phyloP scores from a whole-genome alignment of 2,329 filamentous ascomycete species.

The Pseudocercospora fijiensis region DNA sequence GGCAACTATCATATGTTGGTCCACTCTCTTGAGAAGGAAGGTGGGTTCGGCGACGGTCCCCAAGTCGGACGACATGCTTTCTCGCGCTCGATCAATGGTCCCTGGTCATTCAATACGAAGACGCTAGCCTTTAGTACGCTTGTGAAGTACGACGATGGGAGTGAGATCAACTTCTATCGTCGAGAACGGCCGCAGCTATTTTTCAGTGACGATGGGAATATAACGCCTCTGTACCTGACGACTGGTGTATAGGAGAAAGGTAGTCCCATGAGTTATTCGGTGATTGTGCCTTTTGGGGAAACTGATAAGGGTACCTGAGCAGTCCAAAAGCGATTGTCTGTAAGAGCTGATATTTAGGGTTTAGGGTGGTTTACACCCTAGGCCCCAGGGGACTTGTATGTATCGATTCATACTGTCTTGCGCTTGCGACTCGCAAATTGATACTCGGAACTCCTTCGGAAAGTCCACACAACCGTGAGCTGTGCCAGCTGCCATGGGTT shows the following conservation, averaged over 20 bases:
- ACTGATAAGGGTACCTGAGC: not conserved
- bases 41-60: constrained; percentile 7
- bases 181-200: constrained; percentile 10
- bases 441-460: no score
- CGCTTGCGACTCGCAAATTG: no score
- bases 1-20: constrained; percentile 9
- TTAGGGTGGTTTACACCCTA: no score
- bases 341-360: not conserved
- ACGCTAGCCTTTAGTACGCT: constrained; percentile 4
- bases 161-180: constrained; percentile 3
- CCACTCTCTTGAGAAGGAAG: constrained; percentile 5
- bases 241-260: constrained; percentile 7
- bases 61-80: constrained; percentile 10
- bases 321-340: not conserved
- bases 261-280: constrained; percentile 4
- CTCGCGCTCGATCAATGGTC: constrained; percentile 5
- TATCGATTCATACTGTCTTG: no score
- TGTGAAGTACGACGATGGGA: constrained; percentile 6
- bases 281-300: not conserved
- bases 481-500: no score
- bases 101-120: constrained; percentile 8
- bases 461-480: no score
- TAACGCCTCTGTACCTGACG: constrained; percentile 6
- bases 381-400: no score
- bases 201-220: constrained; percentile 1